Evolutionary conservation across 495 filamentous ascomycete genomes (phyloP).

Genomic region (Bathelium albidoporum): DNA sequence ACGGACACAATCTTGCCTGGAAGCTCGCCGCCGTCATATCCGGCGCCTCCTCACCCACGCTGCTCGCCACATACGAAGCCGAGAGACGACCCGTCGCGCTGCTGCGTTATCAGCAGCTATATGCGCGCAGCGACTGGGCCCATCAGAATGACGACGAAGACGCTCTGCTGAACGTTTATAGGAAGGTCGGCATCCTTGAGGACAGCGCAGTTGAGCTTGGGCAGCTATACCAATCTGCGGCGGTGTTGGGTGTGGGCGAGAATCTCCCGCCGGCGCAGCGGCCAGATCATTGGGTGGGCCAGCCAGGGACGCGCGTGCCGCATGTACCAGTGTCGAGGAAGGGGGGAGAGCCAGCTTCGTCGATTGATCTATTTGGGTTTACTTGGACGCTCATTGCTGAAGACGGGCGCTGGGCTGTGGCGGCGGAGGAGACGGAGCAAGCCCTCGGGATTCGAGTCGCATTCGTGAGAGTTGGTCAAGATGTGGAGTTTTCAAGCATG

Average conservation of each 20-base stretch:
- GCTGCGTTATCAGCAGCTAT: background rate
- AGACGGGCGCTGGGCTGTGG: background rate
- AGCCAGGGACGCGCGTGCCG: background rate
- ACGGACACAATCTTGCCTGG: slow-evolving; percentile 9
- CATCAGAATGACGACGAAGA: background rate
- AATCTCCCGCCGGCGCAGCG: background rate
- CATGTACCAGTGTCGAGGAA: background rate
- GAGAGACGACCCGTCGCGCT: slow-evolving; percentile 7
- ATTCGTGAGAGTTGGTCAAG: background rate
- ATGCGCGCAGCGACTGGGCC: background rate
- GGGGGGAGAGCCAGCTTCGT: background rate
- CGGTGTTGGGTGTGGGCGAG: background rate
- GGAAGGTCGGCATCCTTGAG: background rate
- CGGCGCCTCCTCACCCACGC: background rate
- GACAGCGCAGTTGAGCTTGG: background rate
- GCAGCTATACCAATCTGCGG: background rate
- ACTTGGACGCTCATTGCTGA: background rate
- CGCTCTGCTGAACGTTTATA: no score
- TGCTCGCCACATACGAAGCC: slow-evolving; percentile 2
- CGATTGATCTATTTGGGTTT: background rate
- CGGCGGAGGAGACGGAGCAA: background rate
- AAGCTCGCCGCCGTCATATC: slow-evolving; percentile 5
- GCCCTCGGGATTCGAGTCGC: background rate
- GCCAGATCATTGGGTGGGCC: background rate
- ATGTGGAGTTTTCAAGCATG: background rate